Evolutionary conservation across 768 basidiomycete species (phyloP).

Genomic region (Kwoniella pini): DNA sequence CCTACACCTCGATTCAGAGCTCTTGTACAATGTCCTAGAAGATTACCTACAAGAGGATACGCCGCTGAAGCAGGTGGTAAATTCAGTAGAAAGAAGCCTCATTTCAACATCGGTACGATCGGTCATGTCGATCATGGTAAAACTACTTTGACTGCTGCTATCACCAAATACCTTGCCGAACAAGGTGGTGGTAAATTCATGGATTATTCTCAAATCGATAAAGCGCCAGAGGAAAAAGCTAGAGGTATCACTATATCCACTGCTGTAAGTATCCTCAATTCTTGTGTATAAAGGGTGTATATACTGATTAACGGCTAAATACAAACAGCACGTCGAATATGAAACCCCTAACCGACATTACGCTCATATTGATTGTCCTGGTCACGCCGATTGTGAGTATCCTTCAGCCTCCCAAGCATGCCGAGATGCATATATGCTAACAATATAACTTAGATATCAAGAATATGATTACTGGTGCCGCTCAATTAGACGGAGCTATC

Average conservation of each 20-base stretch:
- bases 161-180: slow-evolving; percentile 82
- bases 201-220: slow-evolving; percentile 97
- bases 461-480: slow-evolving; percentile 99
- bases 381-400: slow-evolving; percentile 44
- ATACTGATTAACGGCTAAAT: not conserved
- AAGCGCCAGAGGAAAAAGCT: slow-evolving; percentile 98
- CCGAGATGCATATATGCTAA: no score
- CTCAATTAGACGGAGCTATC: slow-evolving; percentile 79
- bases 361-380: slow-evolving; percentile 97
- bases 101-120: slow-evolving; percentile 58
- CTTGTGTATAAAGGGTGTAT: not conserved
- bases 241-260: slow-evolving; percentile 99
- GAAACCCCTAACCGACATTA: slow-evolving; percentile 88
- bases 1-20: slow-evolving; percentile 18
- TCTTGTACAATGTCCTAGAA: slow-evolving; percentile 8
- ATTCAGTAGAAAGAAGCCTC: slow-evolving; percentile 54
- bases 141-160: slow-evolving; percentile 56
- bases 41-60: slow-evolving; percentile 31
- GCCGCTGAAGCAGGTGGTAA: slow-evolving; percentile 53
- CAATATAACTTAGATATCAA: slow-evolving; percentile 59
- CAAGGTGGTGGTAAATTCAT: slow-evolving; percentile 76
- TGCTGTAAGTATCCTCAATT: slow-evolving; percentile 57
- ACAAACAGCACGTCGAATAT: slow-evolving; percentile 80
- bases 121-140: slow-evolving; percentile 57
- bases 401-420: slow-evolving; percentile 49